Conservation (phyloP, 1,139 yeast species). For the Pichia sp. region DNA sequence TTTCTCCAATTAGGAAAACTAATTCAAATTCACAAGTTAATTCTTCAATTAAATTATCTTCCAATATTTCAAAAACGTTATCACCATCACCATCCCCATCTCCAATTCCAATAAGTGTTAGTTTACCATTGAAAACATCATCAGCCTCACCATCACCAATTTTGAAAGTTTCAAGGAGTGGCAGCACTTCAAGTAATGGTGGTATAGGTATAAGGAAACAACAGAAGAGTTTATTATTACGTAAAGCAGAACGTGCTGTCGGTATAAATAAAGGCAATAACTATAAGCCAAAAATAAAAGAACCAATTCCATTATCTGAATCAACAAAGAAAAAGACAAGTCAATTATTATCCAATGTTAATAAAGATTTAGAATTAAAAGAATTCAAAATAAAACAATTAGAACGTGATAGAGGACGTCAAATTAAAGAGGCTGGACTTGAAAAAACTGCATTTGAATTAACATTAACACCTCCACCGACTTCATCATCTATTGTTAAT, state of each 20-base stretch:
- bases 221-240: conserved; percentile 16
- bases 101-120: neutral
- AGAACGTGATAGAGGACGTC: neutral
- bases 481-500: neutral
- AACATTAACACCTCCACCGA: conserved; percentile 4
- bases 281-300: conserved; percentile 4
- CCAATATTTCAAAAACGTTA: neutral
- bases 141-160: neutral
- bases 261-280: conserved; percentile 7
- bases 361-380: neutral
- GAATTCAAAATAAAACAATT: neutral
- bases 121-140: neutral
- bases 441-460: conserved; percentile 12
- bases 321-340: neutral
- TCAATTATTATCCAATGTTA: neutral
- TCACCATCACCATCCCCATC: conserved; percentile 3
- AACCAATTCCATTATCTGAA: neutral
- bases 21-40: neutral
- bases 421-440: conserved; percentile 9
- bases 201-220: conserved; percentile 15
- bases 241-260: conserved; percentile 23
- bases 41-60: too few species aligned
- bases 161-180: neutral
- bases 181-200: conserved; percentile 8
- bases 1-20: conserved; percentile 11